These are phyloP conservation scores for Gymnopilus junonius DNA, from an alignment of 768 basidiomycete species.

Conservation along the genomic window DNA sequence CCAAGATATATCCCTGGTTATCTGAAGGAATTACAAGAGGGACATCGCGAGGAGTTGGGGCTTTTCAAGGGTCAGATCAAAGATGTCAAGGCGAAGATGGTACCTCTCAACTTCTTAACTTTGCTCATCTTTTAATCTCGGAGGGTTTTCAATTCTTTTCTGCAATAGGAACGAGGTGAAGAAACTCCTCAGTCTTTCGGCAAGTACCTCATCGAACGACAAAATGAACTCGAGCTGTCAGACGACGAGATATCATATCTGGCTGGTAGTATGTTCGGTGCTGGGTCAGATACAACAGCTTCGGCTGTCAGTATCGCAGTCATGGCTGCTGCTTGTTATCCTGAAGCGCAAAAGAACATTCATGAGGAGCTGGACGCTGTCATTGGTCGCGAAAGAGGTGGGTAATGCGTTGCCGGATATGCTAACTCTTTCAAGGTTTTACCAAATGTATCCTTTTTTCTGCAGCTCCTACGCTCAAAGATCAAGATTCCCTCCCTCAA, in stretches of 20 bases:
- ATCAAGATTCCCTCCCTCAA: conserved; percentile 46
- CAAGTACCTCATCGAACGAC: conserved; percentile 60
- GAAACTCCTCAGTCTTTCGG: conserved; percentile 53
- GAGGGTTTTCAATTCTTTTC: background rate
- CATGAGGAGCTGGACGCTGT: conserved; percentile 60
- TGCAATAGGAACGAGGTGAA: conserved; percentile 35
- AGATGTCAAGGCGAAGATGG: conserved; percentile 50
- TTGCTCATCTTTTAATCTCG: no score
- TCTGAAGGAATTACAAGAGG: conserved; percentile 55
- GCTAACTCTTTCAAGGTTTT: background rate
- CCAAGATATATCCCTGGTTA: conserved; percentile 62
- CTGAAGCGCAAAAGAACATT: conserved; percentile 51
- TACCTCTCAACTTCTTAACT: no score
- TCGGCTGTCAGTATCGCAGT: conserved; percentile 58
- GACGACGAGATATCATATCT: conserved; percentile 65
- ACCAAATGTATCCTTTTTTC: background rate
- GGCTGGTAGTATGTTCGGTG: conserved; percentile 67
- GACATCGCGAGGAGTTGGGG: conserved; percentile 57
- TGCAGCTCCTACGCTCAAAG: conserved; percentile 42
- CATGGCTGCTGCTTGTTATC: conserved; percentile 62
- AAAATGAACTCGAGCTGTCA: conserved; percentile 55
- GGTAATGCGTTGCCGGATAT: conserved; percentile 4
- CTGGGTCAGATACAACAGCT: conserved; percentile 69
- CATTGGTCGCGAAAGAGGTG: conserved; percentile 49
- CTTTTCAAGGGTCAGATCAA: conserved; percentile 58